Conservation (phyloP, 345 rosid species). For the Cardamine resedifolia region DNA sequence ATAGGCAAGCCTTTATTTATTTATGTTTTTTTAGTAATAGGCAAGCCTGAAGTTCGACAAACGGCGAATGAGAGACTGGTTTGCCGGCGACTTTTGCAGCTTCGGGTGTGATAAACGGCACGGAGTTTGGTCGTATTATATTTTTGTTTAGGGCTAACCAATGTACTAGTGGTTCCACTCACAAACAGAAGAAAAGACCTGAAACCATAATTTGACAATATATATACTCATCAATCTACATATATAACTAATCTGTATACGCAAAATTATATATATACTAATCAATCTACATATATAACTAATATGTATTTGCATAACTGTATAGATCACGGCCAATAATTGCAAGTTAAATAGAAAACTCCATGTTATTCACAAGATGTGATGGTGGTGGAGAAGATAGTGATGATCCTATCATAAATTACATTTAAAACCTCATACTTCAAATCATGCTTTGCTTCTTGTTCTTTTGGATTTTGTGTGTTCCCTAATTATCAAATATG, state of each 20-base stretch:
- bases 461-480: neutral
- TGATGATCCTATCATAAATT: constrained; percentile 2
- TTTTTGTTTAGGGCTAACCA: neutral
- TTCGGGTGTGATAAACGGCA: constrained; percentile 1
- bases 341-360: neutral
- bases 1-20: neutral
- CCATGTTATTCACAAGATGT: constrained; percentile 12
- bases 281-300: neutral
- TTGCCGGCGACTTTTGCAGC: neutral
- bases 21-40: too few species aligned
- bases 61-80: neutral
- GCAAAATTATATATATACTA: neutral
- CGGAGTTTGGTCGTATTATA: neutral
- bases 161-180: neutral
- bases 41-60: neutral
- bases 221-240: neutral
- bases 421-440: constrained; percentile 15
- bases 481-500: constrained; percentile 5
- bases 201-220: neutral
- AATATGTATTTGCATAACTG: neutral
- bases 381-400: neutral
- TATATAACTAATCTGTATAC: neutral
- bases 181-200: neutral
- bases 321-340: neutral
- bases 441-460: constrained; percentile 12